Evolutionary conservation across 495 filamentous ascomycete species (phyloP), one percentile per base, ranked within the genome.

Genomic region (Neurospora sp.): DNA sequence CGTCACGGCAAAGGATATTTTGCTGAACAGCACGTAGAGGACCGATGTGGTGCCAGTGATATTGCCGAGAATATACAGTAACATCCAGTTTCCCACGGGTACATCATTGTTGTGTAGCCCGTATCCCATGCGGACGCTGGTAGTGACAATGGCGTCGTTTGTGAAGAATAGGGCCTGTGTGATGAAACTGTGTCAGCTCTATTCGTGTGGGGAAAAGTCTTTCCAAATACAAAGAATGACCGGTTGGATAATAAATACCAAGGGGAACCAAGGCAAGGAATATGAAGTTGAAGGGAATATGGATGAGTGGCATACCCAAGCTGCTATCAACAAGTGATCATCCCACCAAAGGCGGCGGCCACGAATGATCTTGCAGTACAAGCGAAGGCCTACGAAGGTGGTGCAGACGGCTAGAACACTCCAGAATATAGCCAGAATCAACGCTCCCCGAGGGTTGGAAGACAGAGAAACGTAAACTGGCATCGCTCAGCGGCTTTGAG

Each of bases 351-450:
- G 73, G 11, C 18, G 3, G 20, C 75, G 73, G 66, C 72, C 70
- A 69, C 79, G 75, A 7, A 61, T 11, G 35, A 74, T 53, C 66
- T 82, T 81, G 78, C 76, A 81, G 68, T 76, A 82, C 18, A 82
- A 1, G 8, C 79, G 71, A 40, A 81, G 73, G 10, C 39, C 31
- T 16, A 82, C 68, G 41, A 82, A 79, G 7, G 71, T 40, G 5
- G 14, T 66, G 53, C 53, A 66, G 53, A 14, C 27, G 31, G 53
- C 27, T 18, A 35, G 53, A 18, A 66, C 1, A 66, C 12, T 66
- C 53, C 53, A 66, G 9, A 66, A 66, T 66, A 66, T 66, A 4
- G 53, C 53, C 53, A 66, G 14, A 14, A 66, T 18, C 14, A 14
- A 14, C 27, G 53, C 53, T 66, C 53, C 53, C 27, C 16, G 53